A percentile compares a stretch with the other conserved stretches of the same genome.
Conservation (phyloP, 2,329 filamentous ascomycete genomes). For the Colletotrichum higginsianum region DNA sequence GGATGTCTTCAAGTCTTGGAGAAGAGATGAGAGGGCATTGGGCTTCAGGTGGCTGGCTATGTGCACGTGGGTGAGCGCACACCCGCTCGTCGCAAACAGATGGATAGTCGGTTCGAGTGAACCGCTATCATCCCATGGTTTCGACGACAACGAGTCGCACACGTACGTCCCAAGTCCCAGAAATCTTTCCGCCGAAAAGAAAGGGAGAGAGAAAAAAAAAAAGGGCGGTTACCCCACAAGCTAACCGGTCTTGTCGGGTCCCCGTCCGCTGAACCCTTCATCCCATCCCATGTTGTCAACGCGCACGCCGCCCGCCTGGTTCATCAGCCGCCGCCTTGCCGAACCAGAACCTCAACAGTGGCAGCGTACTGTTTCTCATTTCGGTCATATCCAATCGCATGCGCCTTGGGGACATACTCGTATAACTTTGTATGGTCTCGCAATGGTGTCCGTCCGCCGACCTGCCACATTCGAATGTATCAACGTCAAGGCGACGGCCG, state of each 20-base stretch:
- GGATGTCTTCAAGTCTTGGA: constrained; percentile 31
- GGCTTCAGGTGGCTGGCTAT: constrained; percentile 1
- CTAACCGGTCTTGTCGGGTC: constrained; percentile 29
- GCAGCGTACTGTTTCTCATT: constrained; percentile 34
- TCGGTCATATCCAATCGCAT: constrained; percentile 32
- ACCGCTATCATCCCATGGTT: constrained; percentile 41
- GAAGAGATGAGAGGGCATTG: constrained; percentile 3
- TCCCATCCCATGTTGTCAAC: constrained; percentile 38
- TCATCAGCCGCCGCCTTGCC: constrained; percentile 38
- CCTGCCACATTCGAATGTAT: constrained; percentile 32
- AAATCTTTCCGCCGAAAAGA: constrained; percentile 8
- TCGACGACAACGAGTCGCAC: constrained; percentile 34
- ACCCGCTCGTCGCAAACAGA: constrained; percentile 32
- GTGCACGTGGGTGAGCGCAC: constrained; percentile 16
- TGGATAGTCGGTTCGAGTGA: constrained; percentile 23
- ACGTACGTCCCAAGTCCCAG: constrained; percentile 38
- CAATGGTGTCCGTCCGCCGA: constrained; percentile 13
- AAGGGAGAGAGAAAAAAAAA: constrained; percentile 14
- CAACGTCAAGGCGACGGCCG: constrained; percentile 32
- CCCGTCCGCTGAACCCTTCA: constrained; percentile 18
- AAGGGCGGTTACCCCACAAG: constrained; percentile 35
- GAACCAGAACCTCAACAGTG: constrained; percentile 39
- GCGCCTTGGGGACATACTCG: not conserved
- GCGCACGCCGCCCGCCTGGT: constrained; percentile 35
- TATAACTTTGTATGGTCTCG: constrained; percentile 8